Evolutionary conservation across 495 filamentous ascomycete genomes (phyloP), one percentile per base, ranked within the genome.

Genomic region (Rostrohypoxylon terebratum): DNA sequence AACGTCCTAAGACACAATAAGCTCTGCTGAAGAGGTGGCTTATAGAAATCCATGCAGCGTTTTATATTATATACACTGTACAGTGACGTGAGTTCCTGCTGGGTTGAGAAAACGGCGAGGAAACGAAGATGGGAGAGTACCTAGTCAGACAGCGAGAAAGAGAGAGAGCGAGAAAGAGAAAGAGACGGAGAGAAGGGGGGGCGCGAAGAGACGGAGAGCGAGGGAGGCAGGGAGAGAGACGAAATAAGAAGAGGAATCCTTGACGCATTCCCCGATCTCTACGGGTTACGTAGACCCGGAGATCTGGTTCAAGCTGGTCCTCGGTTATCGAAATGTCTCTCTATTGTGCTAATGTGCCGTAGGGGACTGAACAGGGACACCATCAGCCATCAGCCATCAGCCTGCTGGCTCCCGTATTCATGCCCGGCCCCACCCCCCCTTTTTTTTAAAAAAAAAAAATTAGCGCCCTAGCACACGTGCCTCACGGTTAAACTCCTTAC

Each of bases 301-400:
- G 76, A 78, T 78, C 76, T 78, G 76, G 76, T 70, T 75, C 69
- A 72, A 62, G 66, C 36, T 66, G 60, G 60, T 59, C 18, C 57
- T 75, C 76, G 76, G 76, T 68, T 78, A 78, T 78, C 76, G 71
- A 75, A 23, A 69, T 48, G 47, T 65, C 62, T 50, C 54, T 23
- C 20, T 21, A 47, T 61, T 68, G 34, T 57, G 45, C 61, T 21
- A 47, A 55, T 68, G 34, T 47, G 45, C 61, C 45, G 55, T 18
- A 54, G 50, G 61, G 55, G 16, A 33, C 6, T 23, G 51, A 20
- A 14, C 31, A 36, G 51, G 51, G 14, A 36, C n/a, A 33, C 28
- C 28, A 34, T 20, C 31, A 55, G n/a, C 48, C 48, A n/a, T n/a
- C n/a, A n/a, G n/a, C 28, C 28, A 34, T 20, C 31, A 55, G n/a